phyloP scores from a whole-genome alignment of 2,329 filamentous ascomycete genomes.

The Clonostachys sp. region DNA sequence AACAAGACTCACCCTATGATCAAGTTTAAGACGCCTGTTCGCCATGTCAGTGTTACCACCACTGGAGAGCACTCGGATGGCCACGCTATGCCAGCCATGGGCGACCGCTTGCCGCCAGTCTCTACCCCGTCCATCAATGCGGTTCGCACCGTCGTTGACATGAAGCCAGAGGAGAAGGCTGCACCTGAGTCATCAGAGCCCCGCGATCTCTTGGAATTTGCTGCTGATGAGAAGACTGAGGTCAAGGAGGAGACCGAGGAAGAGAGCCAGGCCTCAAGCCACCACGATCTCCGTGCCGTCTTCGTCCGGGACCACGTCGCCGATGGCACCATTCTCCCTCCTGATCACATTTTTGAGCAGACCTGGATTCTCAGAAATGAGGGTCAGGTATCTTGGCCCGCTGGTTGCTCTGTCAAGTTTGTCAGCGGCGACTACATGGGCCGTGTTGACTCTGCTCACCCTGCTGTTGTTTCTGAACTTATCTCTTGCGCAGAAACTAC shows the following conservation, averaged over 20 bases:
- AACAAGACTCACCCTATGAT: slow-evolving; percentile 96
- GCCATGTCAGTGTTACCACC: slow-evolving; percentile 82
- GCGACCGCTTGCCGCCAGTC: slow-evolving; percentile 64
- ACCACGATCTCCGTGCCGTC: slow-evolving; percentile 39
- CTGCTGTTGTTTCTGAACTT: slow-evolving; percentile 73
- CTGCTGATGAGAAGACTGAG: slow-evolving; percentile 8
- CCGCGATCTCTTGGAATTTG: too few species aligned
- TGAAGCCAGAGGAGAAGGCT: not conserved
- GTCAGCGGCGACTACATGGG: slow-evolving; percentile 97
- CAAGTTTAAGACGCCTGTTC: slow-evolving; percentile 92
- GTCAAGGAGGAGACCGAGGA: slow-evolving; percentile 8
- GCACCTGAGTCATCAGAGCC: slow-evolving; percentile 7
- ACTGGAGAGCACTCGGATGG: slow-evolving; percentile 71
- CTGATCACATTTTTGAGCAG: slow-evolving; percentile 76
- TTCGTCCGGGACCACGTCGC: slow-evolving; percentile 75
- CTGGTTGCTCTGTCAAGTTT: slow-evolving; percentile 85
- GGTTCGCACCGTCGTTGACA: not conserved
- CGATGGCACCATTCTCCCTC: slow-evolving; percentile 70
- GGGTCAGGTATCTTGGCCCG: slow-evolving; percentile 75
- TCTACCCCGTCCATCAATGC: slow-evolving; percentile 10
- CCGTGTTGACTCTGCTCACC: slow-evolving; percentile 74
- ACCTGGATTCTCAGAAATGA: slow-evolving; percentile 89
- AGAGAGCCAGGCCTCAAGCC: not conserved
- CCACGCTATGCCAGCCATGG: slow-evolving; percentile 62
- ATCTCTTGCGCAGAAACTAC: slow-evolving; percentile 80